Percentiles rank a stretch among this genome's conserved stretches.
Evolutionary conservation across 768 basidiomycete genomes (phyloP).

Genomic region (Mycena belliarum): DNA sequence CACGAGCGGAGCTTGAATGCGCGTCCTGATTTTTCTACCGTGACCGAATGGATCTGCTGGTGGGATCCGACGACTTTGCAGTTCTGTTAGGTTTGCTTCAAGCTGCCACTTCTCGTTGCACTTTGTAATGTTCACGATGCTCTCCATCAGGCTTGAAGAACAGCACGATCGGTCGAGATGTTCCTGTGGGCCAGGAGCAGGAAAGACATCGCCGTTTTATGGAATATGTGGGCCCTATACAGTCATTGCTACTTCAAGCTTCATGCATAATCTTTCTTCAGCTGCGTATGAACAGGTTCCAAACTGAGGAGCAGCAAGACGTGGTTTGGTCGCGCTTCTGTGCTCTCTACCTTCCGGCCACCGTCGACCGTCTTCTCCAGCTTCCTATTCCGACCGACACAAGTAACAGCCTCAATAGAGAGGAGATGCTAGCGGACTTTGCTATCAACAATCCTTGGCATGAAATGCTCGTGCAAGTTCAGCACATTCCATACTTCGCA

Average conservation of each 20-base stretch:
- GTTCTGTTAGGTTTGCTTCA: slow-evolving; percentile 8
- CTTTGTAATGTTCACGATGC: neutral
- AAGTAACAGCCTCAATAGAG: neutral
- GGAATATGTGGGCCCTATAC: neutral
- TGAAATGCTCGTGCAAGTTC: slow-evolving; percentile 22
- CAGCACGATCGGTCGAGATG: neutral
- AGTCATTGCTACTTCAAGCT: neutral
- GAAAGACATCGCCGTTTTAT: slow-evolving; percentile 1
- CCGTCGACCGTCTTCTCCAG: slow-evolving; percentile 18
- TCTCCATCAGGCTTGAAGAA: slow-evolving; percentile 5
- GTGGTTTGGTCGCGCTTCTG: slow-evolving; percentile 21
- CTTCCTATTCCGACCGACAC: slow-evolving; percentile 12
- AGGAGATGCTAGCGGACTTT: neutral
- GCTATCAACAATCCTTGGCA: slow-evolving; percentile 18
- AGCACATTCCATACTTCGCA: slow-evolving; percentile 25
- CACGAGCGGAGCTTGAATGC: too few relatives aligned
- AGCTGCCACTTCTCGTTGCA: too few relatives aligned
- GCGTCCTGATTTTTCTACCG: too few relatives aligned
- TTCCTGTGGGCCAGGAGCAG: slow-evolving; percentile 4
- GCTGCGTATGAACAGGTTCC: neutral
- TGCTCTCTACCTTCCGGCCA: slow-evolving; percentile 23
- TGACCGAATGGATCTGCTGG: too few relatives aligned
- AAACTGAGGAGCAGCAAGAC: slow-evolving; percentile 15
- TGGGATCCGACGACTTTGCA: slow-evolving; percentile 4
- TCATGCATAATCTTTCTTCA: neutral